These are phyloP conservation scores for Trichaptum fuscoviolaceum DNA, from an alignment of 768 basidiomycete genomes.

Conservation along the genomic window DNA sequence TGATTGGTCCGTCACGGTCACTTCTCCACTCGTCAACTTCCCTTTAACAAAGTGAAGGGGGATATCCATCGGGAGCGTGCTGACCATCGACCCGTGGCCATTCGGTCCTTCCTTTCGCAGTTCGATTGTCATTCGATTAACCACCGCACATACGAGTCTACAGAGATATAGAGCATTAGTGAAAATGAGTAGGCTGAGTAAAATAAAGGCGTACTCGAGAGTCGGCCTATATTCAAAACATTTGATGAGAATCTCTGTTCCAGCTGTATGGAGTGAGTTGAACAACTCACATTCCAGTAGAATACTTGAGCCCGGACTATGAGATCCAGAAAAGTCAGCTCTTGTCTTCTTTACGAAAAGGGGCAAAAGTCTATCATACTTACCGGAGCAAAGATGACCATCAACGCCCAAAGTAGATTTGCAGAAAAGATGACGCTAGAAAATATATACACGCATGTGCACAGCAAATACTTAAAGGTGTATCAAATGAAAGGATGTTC, in stretches of 20 bases:
- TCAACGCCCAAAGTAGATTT: slow-evolving; percentile 4
- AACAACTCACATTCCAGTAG: not conserved
- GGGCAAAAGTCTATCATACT: not conserved
- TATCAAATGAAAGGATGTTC: too few relatives aligned
- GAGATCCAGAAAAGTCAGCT: not conserved
- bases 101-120: not conserved
- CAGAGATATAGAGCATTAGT: not conserved
- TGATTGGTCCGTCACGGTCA: not conserved
- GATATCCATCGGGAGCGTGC: not conserved
- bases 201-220: not conserved
- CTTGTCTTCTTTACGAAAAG: not conserved
- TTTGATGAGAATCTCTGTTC: too few relatives aligned
- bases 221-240: not conserved
- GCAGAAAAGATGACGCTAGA: not conserved
- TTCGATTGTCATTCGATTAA: slow-evolving; percentile 3
- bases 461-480: too few relatives aligned
- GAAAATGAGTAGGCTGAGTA: not conserved
- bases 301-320: slow-evolving; percentile 3
- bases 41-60: not conserved
- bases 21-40: not conserved
- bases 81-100: not conserved
- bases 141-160: slow-evolving; percentile 1
- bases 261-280: too few relatives aligned
- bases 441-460: too few relatives aligned
- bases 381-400: slow-evolving; percentile 2